These are phyloP conservation scores for Blastobotrys mokoenaii DNA, from an alignment of 805 yeast species.

Conservation along the genomic window DNA sequence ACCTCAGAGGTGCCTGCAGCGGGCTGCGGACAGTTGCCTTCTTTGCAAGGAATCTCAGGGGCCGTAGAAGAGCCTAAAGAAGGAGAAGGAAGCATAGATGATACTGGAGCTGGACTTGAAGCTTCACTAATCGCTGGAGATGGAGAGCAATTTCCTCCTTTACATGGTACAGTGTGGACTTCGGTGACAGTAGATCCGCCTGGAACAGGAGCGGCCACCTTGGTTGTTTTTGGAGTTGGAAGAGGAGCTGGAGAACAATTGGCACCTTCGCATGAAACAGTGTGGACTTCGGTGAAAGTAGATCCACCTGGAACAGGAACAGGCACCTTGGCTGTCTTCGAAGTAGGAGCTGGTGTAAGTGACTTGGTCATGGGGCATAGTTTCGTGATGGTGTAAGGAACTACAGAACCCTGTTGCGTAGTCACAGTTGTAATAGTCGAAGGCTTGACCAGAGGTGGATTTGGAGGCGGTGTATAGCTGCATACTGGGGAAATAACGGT, in stretches of 20 bases:
- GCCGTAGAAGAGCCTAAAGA: too few species aligned
- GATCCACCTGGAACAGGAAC: background rate
- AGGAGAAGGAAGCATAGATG: too few species aligned
- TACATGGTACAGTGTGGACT: background rate
- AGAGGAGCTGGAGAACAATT: background rate
- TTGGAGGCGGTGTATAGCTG: background rate
- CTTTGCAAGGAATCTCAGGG: too few species aligned
- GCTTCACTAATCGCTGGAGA: too few species aligned
- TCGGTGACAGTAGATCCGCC: background rate
- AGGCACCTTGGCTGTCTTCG: background rate
- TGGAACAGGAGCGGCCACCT: background rate
- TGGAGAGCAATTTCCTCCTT: too few species aligned
- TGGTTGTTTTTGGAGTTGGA: too few species aligned
- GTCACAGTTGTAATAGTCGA: background rate
- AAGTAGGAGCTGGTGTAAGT: background rate
- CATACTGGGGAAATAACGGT: conserved; percentile 2
- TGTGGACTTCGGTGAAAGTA: background rate
- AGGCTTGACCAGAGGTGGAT: background rate
- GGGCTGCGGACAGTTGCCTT: too few species aligned
- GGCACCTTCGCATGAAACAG: background rate
- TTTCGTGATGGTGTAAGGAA: background rate
- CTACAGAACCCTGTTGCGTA: background rate
- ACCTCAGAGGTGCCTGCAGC: too few species aligned
- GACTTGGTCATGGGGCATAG: background rate
- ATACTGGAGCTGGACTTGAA: too few species aligned